These are phyloP conservation scores for Ailanthus altissimus DNA, from an alignment of 345 rosid species.

Conservation along the genomic window DNA sequence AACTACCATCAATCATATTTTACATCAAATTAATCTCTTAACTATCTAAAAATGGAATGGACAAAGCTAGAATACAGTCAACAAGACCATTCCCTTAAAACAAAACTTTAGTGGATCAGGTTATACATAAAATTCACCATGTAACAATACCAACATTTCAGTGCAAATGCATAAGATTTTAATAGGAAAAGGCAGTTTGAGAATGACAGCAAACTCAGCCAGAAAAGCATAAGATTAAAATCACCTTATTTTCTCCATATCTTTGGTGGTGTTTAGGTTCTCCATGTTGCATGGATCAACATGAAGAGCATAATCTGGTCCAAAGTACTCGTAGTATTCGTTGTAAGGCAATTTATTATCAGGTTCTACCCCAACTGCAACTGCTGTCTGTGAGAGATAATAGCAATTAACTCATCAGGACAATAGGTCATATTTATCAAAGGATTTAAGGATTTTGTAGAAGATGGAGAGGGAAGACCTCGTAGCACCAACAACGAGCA, in stretches of 20 bases:
- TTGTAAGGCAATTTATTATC: slow-evolving; percentile 89
- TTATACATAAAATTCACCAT: not conserved
- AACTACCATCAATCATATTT: not conserved
- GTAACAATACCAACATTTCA: not conserved
- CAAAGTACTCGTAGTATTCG: slow-evolving; percentile 93
- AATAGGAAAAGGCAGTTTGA: not conserved
- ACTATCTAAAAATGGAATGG: not conserved
- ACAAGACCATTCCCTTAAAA: not conserved
- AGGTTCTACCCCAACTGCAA: slow-evolving; percentile 96
- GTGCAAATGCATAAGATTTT: not conserved
- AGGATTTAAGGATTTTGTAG: not conserved
- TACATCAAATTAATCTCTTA: not conserved
- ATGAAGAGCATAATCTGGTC: slow-evolving; percentile 95
- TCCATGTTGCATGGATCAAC: slow-evolving; percentile 76
- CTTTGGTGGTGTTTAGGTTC: slow-evolving; percentile 73
- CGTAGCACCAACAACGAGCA: slow-evolving; percentile 99
- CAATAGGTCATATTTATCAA: not conserved
- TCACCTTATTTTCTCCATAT: slow-evolving; percentile 92
- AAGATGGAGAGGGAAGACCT: slow-evolving; percentile 50
- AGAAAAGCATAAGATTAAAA: not conserved
- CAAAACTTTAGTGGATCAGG: not conserved
- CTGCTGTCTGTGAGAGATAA: slow-evolving; percentile 73
- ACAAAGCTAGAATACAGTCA: not conserved
- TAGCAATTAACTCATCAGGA: slow-evolving; percentile 17
- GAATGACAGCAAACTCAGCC: not conserved